phyloP scores from a whole-genome alignment of 2,329 filamentous ascomycete genomes.

The Phialophora tarda region DNA sequence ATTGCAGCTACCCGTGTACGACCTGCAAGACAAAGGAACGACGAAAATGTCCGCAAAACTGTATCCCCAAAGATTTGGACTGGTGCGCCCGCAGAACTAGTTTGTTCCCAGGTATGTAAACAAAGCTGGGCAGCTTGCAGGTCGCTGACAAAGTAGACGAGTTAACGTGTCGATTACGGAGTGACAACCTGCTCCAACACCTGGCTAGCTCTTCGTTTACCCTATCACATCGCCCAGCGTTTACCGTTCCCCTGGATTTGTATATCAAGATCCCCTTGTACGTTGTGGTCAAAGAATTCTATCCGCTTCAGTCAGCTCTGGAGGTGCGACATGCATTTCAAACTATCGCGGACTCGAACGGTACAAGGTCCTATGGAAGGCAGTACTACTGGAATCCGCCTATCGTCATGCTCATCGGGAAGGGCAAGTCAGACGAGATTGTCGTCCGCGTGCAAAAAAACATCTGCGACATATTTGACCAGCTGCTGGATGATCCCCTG shows the following conservation, averaged over 20 bases:
- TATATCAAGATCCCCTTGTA: constrained; percentile 21
- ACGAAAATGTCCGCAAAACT: constrained; percentile 32
- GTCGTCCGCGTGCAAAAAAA: constrained; percentile 16
- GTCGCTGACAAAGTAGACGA: constrained; percentile 26
- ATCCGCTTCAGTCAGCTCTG: constrained; percentile 13
- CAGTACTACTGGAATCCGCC: constrained; percentile 32
- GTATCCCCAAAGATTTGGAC: constrained; percentile 26
- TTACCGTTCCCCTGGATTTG: constrained; percentile 28
- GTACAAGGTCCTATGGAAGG: constrained; percentile 18
- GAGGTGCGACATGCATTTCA: constrained; percentile 26
- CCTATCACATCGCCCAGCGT: constrained; percentile 6
- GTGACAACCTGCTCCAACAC: constrained; percentile 17
- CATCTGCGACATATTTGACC: constrained; percentile 24
- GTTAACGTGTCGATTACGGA: constrained; percentile 24
- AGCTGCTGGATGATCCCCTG: constrained; percentile 21
- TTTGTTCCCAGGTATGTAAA: constrained; percentile 29
- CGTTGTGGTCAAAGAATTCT: constrained; percentile 28
- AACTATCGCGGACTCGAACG: constrained; percentile 10
- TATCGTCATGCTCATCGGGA: constrained; percentile 30
- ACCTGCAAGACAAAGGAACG: constrained; percentile 31
- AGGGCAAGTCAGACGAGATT: constrained; percentile 11
- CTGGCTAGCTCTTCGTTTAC: constrained; percentile 22
- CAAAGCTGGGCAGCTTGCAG: background rate
- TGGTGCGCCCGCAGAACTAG: constrained; percentile 22
- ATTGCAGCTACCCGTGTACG: constrained; percentile 20